phyloP scores from a whole-genome alignment of 2,329 filamentous ascomycete species.

The Pseudodiploospora longispora region DNA sequence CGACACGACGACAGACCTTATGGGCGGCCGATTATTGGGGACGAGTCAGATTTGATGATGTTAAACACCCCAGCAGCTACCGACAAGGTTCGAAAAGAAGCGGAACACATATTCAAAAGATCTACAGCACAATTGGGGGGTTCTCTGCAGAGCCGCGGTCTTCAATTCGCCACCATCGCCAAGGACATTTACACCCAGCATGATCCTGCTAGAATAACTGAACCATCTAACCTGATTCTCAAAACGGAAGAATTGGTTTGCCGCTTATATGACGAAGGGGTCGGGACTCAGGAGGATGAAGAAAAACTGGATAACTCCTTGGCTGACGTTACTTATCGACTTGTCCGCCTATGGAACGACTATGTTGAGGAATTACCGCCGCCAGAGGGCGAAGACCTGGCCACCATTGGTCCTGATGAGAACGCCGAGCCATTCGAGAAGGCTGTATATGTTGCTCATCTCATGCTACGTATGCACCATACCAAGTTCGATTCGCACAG shows the following conservation, averaged over 20 bases:
- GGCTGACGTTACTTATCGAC: slow-evolving; percentile 42
- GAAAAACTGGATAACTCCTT: slow-evolving; percentile 50
- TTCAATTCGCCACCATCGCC: slow-evolving; percentile 62
- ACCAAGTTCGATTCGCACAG: slow-evolving; percentile 36
- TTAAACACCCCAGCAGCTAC: slow-evolving; percentile 47
- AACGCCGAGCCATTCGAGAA: slow-evolving; percentile 60
- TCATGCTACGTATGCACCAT: slow-evolving; percentile 75
- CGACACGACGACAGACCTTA: slow-evolving; percentile 32
- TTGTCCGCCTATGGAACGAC: slow-evolving; percentile 49
- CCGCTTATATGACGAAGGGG: slow-evolving; percentile 55
- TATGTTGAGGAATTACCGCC: slow-evolving; percentile 41
- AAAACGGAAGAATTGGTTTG: slow-evolving; percentile 65
- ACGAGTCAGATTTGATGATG: slow-evolving; percentile 46
- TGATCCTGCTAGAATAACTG: slow-evolving; percentile 53
- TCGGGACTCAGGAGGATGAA: slow-evolving; percentile 47
- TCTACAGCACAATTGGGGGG: slow-evolving; percentile 38
- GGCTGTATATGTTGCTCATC: slow-evolving; percentile 67
- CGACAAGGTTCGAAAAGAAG: slow-evolving; percentile 44
- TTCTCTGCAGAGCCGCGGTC: slow-evolving; percentile 42
- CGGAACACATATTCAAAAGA: slow-evolving; percentile 47
- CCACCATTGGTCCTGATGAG: slow-evolving; percentile 58
- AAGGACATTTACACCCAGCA: slow-evolving; percentile 55
- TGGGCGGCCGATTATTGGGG: slow-evolving; percentile 31
- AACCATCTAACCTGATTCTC: slow-evolving; percentile 64
- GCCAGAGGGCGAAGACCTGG: slow-evolving; percentile 44